These are phyloP conservation scores for Nephromyces sp. DNA, from an alignment of 169 alveolate species.

Conservation along the genomic window DNA sequence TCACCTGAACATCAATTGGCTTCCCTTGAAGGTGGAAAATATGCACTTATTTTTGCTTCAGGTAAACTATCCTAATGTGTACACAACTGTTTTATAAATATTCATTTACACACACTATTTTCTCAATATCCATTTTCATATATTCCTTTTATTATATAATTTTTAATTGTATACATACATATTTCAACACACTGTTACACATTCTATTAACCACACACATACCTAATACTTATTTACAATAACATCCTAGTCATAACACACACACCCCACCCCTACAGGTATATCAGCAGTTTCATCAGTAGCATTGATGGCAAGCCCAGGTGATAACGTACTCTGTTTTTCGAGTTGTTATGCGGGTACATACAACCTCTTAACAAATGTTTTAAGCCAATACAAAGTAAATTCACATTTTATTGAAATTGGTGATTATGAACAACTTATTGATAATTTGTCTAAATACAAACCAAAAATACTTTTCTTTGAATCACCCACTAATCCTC, in stretches of 20 bases:
- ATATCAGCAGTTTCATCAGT: too few species aligned
- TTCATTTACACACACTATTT: too few species aligned
- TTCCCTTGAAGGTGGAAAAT: constrained; percentile 40
- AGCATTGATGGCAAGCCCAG: constrained; percentile 18
- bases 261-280: too few species aligned
- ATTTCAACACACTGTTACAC: too few species aligned
- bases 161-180: too few species aligned
- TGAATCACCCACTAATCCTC: constrained; percentile 56
- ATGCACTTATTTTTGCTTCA: constrained; percentile 29
- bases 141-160: too few species aligned
- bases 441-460: constrained; percentile 32
- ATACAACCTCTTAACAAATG: constrained; percentile 25
- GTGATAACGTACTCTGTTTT: constrained; percentile 38
- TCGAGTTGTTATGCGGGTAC: constrained; percentile 55
- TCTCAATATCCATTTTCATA: too few species aligned
- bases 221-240: too few species aligned
- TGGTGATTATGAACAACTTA: constrained; percentile 36
- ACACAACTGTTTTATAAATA: too few species aligned
- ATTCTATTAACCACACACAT: too few species aligned
- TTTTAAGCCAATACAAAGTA: constrained; percentile 23
- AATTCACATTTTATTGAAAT: constrained; percentile 45
- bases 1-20: constrained; percentile 41
- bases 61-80: too few species aligned
- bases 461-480: constrained; percentile 45
- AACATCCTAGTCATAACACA: too few species aligned